Evolutionary conservation across 2,329 filamentous ascomycete genomes (phyloP), one percentile per base, ranked within the genome.

Genomic region (Aspergillus calidoustus): DNA sequence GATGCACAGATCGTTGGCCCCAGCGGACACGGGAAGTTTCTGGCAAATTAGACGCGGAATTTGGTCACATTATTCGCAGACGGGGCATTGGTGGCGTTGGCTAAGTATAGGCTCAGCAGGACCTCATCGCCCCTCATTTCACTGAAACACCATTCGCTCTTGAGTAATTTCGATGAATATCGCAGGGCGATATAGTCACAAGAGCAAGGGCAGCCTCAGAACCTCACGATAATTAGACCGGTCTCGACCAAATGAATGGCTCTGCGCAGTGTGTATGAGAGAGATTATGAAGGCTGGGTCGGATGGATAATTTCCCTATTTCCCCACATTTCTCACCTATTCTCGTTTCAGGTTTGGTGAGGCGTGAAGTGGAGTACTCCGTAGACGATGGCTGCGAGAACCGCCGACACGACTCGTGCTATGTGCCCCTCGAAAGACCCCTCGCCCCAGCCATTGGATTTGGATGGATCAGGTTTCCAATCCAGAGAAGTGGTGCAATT

Each of bases 11-110:
- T 50, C 54, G 51, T 38, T 56, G 53, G 53, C 60, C 43, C 28
- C 11, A 31, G 41, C 59, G 43, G 60, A 60, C 63, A 58, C 63
- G 64, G 63, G 63, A 66, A 54, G 62, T 65, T 61, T 66, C 60
- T 58, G 59, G 54, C 64, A 58, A 63, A 63, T 63, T 49, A 54
- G 61, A 51, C 23, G 52, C 54, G 57, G 57, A 41, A 47, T 50
- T 43, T 41, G 61, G 48, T 11, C 55, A 49, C 43, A 47, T 57
- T 57, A 49, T 58, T 52, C 48, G 23, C 54, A 54, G 30, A 38
- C 43, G 46, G 34, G 50, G 50, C 50, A 28, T 54, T 53, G 47
- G 59, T 48, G 54, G 59, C 59, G 59, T 50, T 54, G 34, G 38
- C 38, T 28, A 31, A 17, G 53, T 25, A 25, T 23, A 30, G 15